Evolutionary conservation across 2,329 filamentous ascomycete species (phyloP).

Genomic region (Fusarium paranaense): DNA sequence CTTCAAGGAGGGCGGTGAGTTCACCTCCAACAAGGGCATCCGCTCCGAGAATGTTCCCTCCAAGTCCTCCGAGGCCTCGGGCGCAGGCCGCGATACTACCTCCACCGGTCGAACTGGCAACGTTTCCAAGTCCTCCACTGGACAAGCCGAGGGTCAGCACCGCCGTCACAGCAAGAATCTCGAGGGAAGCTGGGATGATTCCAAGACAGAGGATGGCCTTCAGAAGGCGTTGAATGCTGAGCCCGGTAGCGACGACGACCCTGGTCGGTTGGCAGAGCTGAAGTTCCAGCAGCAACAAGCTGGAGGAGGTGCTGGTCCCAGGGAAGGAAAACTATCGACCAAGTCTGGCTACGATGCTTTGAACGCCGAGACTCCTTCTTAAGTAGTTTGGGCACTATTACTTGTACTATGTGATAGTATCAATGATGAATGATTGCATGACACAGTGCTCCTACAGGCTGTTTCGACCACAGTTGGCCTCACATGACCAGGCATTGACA

Average conservation of each 20-base stretch:
- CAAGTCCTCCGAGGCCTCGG: conserved; percentile 12
- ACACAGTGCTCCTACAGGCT: background rate
- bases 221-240: conserved; percentile 56
- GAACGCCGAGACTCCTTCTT: conserved; percentile 44
- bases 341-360: conserved; percentile 49
- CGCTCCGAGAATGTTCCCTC: conserved; percentile 35
- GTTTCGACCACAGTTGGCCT: background rate
- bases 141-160: conserved; percentile 50
- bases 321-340: conserved; percentile 40
- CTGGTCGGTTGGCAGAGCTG: conserved; percentile 57
- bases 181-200: conserved; percentile 50
- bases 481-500: background rate
- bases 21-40: conserved; percentile 68
- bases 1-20: conserved; percentile 67
- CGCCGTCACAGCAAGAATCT: conserved; percentile 59
- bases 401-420: conserved; percentile 8
- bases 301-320: conserved; percentile 42
- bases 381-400: conserved; percentile 3
- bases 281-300: conserved; percentile 50
- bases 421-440: conserved; percentile 30
- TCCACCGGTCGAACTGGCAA: conserved; percentile 12
- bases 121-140: conserved; percentile 26
- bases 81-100: conserved; percentile 6
- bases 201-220: conserved; percentile 50
- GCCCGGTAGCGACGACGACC: conserved; percentile 61